Evolutionary conservation across 2,329 filamentous ascomycete species (phyloP), one percentile per base, ranked within the genome.

Genomic region (Fusarium sterilihyphosum): DNA sequence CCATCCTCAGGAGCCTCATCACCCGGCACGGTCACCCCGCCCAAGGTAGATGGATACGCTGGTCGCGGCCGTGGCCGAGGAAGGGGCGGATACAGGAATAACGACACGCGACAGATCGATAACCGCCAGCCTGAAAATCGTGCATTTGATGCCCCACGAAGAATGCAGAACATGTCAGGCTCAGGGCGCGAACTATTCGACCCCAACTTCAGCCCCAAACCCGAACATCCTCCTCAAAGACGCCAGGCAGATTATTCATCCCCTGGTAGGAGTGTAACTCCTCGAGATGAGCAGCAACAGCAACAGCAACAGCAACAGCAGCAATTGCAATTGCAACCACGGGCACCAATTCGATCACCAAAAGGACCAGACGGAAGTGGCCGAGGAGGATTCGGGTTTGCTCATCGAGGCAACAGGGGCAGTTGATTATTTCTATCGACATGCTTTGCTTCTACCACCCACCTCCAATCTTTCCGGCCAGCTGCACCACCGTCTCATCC

Each of bases 401-500:
- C 88, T 53, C 86, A 86, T 71, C 88, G 93, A 78, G 92, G 92
- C 72, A 88, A 73, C 71, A 80, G 78, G 66, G 79, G 78, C 62
- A 80, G 79, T 78, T 84, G 82, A 80, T 79, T 77, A 61, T 62
- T 71, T 77, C 71, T 78, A 73, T 78, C 71, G 76, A 79, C 74
- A 70, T 73, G 64, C 67, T 69, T 67, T 73, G 64, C 67, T 68
- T 69, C 60, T 88, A 98, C 96, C 96, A 99, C 31, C 96, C 96
- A 61, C 96, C 96, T 61, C 95, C 96, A 77, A 95, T 93, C 83
- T 95, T 96, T 64, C 94, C 92, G 53, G 96, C 96, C 79, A 99
- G 87, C 80, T 96, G 94, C 67, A 95, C 93, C 46, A 98, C 95
- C 68, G 92, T 90, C 80, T 97, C 93, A 49, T 95, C 93, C 68